phyloP scores from a whole-genome alignment of 1,284 basidiomycete species.

The Mrakiaceae sp. region DNA sequence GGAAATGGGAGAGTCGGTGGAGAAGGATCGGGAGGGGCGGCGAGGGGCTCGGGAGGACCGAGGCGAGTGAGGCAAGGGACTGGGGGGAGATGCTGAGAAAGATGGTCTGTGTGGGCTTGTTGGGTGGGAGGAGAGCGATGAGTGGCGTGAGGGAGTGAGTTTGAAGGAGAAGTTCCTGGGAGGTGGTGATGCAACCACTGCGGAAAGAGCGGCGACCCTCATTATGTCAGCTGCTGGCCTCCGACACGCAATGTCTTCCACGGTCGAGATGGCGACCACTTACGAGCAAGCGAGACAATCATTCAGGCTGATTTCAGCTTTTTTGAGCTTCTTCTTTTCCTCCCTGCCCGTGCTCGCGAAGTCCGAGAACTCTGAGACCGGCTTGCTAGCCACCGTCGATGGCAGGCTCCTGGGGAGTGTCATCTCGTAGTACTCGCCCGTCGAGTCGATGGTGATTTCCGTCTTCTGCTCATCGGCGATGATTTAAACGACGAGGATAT shows the following conservation, averaged over 20 bases:
- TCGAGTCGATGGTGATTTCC: slow-evolving; percentile 72
- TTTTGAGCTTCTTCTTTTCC: slow-evolving; percentile 49
- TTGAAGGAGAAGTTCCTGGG: slow-evolving; percentile 65
- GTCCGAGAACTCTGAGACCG: too few species aligned
- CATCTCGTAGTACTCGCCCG: slow-evolving; percentile 63
- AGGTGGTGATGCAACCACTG: slow-evolving; percentile 92
- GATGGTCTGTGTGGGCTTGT: slow-evolving; percentile 46
- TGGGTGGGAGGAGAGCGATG: slow-evolving; percentile 55
- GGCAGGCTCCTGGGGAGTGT: slow-evolving; percentile 8
- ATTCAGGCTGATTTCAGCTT: slow-evolving; percentile 80
- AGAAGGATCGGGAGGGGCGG: slow-evolving; percentile 46
- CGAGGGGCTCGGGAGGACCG: slow-evolving; percentile 47
- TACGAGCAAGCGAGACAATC: slow-evolving; percentile 55
- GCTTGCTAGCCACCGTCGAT: neutral
- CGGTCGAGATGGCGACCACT: slow-evolving; percentile 21
- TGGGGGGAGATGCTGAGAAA: slow-evolving; percentile 87
- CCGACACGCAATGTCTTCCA: slow-evolving; percentile 29
- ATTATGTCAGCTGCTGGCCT: slow-evolving; percentile 26
- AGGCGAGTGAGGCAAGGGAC: slow-evolving; percentile 76
- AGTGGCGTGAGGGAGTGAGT: slow-evolving; percentile 92
- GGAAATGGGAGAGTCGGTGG: slow-evolving; percentile 54
- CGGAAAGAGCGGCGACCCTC: neutral
- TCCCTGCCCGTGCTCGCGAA: slow-evolving; percentile 22
- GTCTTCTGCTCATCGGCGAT: slow-evolving; percentile 44
- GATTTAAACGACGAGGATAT: neutral